These are phyloP conservation scores for Kondoa malvinella DNA, from an alignment of 768 basidiomycete species.

Conservation along the genomic window DNA sequence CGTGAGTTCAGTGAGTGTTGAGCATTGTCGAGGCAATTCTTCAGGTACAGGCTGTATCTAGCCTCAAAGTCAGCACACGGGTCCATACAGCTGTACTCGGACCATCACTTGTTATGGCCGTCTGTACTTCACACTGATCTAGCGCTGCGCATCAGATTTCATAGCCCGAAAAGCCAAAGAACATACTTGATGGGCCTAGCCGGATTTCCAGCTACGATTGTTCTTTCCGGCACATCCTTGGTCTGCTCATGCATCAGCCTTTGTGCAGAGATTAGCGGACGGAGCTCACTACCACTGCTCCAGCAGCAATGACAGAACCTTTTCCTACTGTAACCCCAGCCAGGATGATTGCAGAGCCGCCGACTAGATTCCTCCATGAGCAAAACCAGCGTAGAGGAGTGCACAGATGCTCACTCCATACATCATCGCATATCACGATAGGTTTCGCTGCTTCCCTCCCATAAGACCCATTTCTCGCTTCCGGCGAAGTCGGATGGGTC, in stretches of 20 bases:
- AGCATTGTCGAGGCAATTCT: too few relatives aligned
- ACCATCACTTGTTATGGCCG: too few relatives aligned
- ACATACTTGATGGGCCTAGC: background rate
- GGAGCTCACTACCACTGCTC: background rate
- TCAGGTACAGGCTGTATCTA: too few relatives aligned
- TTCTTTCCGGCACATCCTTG: background rate
- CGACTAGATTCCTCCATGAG: background rate
- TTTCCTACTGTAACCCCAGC: background rate
- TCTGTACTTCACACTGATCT: too few relatives aligned
- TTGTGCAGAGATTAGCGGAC: background rate
- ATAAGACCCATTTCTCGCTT: background rate
- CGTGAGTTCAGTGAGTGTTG: too few relatives aligned
- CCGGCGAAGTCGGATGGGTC: background rate
- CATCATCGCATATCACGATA: background rate
- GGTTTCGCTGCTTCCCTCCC: background rate
- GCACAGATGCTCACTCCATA: background rate
- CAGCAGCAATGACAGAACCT: background rate
- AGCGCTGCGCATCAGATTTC: too few relatives aligned
- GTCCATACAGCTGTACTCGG: too few relatives aligned
- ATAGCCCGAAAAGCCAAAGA: too few relatives aligned
- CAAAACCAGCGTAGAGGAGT: background rate
- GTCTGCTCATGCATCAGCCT: background rate
- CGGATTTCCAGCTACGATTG: background rate
- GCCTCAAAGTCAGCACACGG: too few relatives aligned
- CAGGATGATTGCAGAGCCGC: background rate